Percentiles rank a stretch among this genome's conserved stretches.
Conservation (phyloP, 495 filamentous ascomycete genomes). For the Aspergillus leporis region DNA sequence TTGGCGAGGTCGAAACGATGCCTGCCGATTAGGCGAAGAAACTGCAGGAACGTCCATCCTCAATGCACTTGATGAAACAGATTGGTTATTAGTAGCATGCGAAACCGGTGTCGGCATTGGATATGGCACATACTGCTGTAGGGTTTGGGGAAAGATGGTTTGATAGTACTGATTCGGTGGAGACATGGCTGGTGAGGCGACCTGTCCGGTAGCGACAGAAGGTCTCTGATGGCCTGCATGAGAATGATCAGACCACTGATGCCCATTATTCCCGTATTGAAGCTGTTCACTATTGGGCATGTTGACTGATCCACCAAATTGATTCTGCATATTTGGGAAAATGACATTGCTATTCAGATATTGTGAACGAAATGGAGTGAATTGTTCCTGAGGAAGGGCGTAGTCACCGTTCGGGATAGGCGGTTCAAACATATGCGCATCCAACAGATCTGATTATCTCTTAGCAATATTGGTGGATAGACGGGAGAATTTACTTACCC, state of each 20-base stretch:
- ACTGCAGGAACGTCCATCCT: neutral
- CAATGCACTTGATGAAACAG: neutral
- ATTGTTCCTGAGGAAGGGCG: neutral
- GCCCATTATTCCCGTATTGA: neutral
- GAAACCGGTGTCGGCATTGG: neutral
- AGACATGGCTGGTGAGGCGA: neutral
- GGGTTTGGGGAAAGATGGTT: neutral
- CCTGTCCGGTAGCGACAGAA: neutral
- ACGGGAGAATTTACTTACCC: neutral
- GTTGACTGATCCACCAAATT: neutral
- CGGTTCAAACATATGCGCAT: neutral
- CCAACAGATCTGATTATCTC: neutral
- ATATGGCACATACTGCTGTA: neutral
- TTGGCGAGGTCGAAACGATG: constrained; percentile 4
- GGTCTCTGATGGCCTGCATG: neutral
- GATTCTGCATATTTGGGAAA: neutral
- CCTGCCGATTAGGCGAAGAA: neutral
- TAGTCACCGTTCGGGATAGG: neutral
- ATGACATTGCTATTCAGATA: neutral
- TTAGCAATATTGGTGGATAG: neutral
- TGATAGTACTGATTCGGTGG: neutral
- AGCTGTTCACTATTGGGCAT: neutral
- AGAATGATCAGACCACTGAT: neutral
- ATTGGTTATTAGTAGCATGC: constrained; percentile 4
- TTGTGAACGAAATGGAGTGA: neutral